Conservation (phyloP, 108 stramenopile genomes). For the Epithemia pelagica region DNA sequence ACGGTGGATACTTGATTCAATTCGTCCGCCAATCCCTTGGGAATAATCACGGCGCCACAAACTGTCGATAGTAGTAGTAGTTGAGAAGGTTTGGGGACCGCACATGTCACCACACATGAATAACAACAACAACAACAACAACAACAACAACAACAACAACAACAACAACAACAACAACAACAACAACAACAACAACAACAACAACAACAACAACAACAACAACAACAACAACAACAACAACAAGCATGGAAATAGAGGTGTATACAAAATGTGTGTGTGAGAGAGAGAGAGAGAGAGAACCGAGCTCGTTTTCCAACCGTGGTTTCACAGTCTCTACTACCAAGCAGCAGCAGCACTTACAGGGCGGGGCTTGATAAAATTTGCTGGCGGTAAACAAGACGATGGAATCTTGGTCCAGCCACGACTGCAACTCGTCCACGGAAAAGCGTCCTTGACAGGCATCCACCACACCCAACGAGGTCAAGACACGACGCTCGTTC, state of each 20-base stretch:
- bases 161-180: constrained; percentile 12
- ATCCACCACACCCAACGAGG: constrained; percentile 55
- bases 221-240: not conserved
- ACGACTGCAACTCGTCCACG: constrained; percentile 44
- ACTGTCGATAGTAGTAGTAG: too few relatives aligned
- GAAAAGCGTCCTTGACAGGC: constrained; percentile 70
- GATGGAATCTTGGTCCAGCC: constrained; percentile 59
- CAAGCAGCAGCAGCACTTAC: not conserved
- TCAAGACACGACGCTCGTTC: too few relatives aligned
- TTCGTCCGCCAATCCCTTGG: constrained; percentile 40
- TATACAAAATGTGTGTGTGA: not conserved
- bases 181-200: not conserved
- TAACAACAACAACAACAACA: not conserved
- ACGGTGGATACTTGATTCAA: constrained; percentile 27
- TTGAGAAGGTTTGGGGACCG: too few relatives aligned
- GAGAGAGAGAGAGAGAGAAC: not conserved
- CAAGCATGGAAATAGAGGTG: not conserved
- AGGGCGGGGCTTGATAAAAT: constrained; percentile 72
- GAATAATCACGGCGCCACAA: constrained; percentile 54
- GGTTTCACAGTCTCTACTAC: not conserved
- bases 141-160: not conserved
- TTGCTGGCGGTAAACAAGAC: constrained; percentile 67
- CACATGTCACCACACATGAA: too few relatives aligned
- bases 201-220: not conserved
- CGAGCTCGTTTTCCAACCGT: not conserved